Conservation (phyloP, 805 yeast species). For the Lipomyces yamadae region DNA sequence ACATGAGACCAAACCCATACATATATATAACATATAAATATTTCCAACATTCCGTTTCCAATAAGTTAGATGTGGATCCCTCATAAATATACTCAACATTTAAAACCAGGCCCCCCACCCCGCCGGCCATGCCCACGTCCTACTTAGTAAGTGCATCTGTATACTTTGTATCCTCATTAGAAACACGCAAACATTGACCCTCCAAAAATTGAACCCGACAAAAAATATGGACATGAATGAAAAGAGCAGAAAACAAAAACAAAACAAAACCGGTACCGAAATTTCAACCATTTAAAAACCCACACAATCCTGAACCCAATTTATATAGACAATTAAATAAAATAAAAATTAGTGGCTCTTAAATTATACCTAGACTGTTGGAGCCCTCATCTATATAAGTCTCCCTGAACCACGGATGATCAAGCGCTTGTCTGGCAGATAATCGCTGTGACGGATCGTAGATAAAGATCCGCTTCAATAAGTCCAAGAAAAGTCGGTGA, state of each 20-base stretch:
- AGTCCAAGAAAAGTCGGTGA: constrained; percentile 59
- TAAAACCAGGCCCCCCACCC: no score
- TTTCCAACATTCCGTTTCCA: background rate
- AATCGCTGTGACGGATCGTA: constrained; percentile 75
- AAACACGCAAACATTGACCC: background rate
- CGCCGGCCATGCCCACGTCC: no score
- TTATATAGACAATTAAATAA: background rate
- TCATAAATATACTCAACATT: background rate
- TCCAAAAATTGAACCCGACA: background rate
- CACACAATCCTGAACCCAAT: background rate
- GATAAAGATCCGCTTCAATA: constrained; percentile 65
- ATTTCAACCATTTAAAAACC: background rate
- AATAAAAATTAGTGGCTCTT: background rate
- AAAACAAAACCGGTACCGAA: background rate
- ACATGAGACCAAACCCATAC: no score
- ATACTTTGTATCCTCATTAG: background rate
- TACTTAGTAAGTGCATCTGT: background rate
- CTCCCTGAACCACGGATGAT: constrained; percentile 74
- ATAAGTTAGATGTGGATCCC: background rate
- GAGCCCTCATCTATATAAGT: constrained; percentile 23
- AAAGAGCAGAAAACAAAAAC: background rate
- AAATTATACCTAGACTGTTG: constrained; percentile 6
- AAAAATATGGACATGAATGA: background rate
- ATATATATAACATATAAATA: no score
- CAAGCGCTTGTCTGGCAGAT: constrained; percentile 74